Evolutionary conservation across 2,329 filamentous ascomycete genomes (phyloP), one percentile per base, ranked within the genome.

Genomic region (Fusarium ambrosium): DNA sequence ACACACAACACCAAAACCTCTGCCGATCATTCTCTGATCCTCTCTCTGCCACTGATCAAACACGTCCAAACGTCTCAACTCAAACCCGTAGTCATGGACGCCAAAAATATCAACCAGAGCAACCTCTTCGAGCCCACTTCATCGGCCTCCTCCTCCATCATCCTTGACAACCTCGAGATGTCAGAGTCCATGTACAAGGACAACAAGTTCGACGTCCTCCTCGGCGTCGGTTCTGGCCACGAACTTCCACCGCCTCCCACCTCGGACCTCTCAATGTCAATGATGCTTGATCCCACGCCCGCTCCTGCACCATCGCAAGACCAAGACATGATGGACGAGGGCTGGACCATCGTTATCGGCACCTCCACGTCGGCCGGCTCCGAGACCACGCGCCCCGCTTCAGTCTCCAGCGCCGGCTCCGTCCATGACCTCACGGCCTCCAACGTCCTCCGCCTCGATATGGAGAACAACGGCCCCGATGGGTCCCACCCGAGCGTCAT

Each of bases 311-410:
- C 53, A 18, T 39, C 34, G 11, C 48, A 75, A 34, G 62, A 69
- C n/a, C 66, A 69, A 29, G 69, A 63, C 18, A 64, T 71, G 34
- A 59, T 59, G 53, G 73, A 59, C 36, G 56, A 34, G 13, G 43
- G n/a, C 48, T 73, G 72, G 72, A 73, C 72, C n/a, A 67, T 60
- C 37, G 14, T 74, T 18, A 27, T 20, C 48, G 48, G 48, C 27
- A 11, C 48, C 27, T 32, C 48, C 27, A 20, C 48, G 32, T 32
- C 48, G 48, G 48, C 48, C 48, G 48, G 48, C 48, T 70, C 72
- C 32, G 72, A 74, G 18, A 53, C 48, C 41, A 73, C 69, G 37
- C 64, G 72, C 58, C 72, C 72, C 69, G 66, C 72, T 58, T 56
- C 66, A 34, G 56, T 27, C 43, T 75, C 72, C 69, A 55, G 48